Conservation (phyloP, 2,329 filamentous ascomycete species). For the Cordyceps militaris region DNA sequence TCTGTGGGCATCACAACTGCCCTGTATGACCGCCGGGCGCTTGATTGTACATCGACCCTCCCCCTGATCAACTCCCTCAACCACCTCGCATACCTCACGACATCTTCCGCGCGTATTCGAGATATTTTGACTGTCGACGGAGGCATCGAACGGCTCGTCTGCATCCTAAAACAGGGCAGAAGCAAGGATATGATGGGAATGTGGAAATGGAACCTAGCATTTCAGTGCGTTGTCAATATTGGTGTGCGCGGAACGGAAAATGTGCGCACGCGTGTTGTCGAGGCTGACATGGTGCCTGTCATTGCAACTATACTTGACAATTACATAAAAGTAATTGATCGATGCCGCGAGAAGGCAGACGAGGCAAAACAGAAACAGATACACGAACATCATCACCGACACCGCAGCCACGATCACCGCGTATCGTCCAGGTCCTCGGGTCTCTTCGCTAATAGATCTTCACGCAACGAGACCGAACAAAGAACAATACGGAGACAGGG, state of each 20-base stretch:
- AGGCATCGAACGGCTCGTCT: constrained; percentile 91
- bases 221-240: constrained; percentile 98
- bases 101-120: constrained; percentile 91
- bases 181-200: constrained; percentile 99
- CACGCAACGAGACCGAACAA: constrained; percentile 50
- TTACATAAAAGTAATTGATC: constrained; percentile 94
- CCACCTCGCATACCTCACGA: constrained; percentile 96
- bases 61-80: constrained; percentile 98
- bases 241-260: constrained; percentile 91
- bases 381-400: constrained; percentile 43
- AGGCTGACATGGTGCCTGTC: constrained; percentile 98
- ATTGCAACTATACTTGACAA: constrained; percentile 98
- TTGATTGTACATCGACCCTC: constrained; percentile 96
- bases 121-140: constrained; percentile 98
- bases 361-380: constrained; percentile 68
- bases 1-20: constrained; percentile 98
- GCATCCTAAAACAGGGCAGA: constrained; percentile 93
- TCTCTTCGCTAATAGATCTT: constrained; percentile 44
- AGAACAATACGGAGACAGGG: constrained; percentile 66
- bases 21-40: constrained; percentile 91
- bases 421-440: constrained; percentile 33
- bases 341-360: constrained; percentile 79
- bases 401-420: constrained; percentile 43
- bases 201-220: constrained; percentile 99
- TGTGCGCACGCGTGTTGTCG: constrained; percentile 89